Conservation (phyloP, 768 basidiomycete species). For the Hypholoma sublateritium region DNA sequence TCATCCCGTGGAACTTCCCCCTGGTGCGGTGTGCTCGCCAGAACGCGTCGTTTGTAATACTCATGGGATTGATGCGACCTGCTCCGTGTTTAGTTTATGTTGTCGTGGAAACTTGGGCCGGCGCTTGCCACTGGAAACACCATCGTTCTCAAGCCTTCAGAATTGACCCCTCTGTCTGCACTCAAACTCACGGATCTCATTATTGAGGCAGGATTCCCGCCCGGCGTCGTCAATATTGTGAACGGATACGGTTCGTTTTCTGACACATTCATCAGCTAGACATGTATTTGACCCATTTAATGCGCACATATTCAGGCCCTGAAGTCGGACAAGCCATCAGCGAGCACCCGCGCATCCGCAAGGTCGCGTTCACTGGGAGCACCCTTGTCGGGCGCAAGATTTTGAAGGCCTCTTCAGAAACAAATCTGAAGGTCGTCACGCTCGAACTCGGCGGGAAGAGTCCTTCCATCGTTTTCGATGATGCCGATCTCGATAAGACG, state of each 20-base stretch:
- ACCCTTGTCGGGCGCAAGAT: constrained; percentile 78
- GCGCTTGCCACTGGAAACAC: constrained; percentile 83
- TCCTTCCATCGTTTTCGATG: constrained; percentile 70
- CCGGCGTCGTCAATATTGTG: constrained; percentile 77
- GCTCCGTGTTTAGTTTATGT: constrained; percentile 49
- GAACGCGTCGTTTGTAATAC: neutral
- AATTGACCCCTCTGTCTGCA: constrained; percentile 74
- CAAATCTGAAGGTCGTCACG: constrained; percentile 83
- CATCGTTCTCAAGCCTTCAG: constrained; percentile 78
- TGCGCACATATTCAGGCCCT: constrained; percentile 27
- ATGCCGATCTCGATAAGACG: constrained; percentile 71
- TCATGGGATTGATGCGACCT: constrained; percentile 11
- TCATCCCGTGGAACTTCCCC: constrained; percentile 74
- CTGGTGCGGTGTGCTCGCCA: constrained; percentile 25
- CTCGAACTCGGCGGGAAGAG: constrained; percentile 83
- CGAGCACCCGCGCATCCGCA: constrained; percentile 66
- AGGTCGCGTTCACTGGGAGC: constrained; percentile 85
- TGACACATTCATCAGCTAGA: neutral
- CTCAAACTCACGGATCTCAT: constrained; percentile 56
- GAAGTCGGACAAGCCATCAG: constrained; percentile 73
- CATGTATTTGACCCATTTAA: neutral
- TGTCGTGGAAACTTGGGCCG: constrained; percentile 77
- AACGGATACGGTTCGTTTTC: constrained; percentile 53
- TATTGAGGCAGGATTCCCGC: constrained; percentile 74
- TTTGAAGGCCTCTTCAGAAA: constrained; percentile 75